These are phyloP conservation scores for Parasitella parasitica DNA, from an alignment of 371 early-diverging fungal genomes.

Conservation along the genomic window DNA sequence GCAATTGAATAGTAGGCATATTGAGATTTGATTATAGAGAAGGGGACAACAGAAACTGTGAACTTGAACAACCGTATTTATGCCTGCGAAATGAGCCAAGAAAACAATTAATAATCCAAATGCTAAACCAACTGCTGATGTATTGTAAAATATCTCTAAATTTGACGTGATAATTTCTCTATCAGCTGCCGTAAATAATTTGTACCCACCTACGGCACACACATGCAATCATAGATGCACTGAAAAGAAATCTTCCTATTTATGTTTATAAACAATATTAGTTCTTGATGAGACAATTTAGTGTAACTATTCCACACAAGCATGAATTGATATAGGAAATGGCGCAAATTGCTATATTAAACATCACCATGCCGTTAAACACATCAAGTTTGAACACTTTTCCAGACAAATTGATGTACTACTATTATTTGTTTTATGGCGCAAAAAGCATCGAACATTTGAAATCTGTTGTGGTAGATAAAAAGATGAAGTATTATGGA, in stretches of 20 bases:
- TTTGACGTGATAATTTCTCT: neutral
- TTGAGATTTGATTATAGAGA: neutral
- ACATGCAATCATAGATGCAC: no score
- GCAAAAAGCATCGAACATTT: neutral
- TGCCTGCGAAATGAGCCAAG: neutral
- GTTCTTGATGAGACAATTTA: neutral
- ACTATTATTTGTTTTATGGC: neutral
- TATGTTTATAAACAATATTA: neutral
- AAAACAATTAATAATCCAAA: slow-evolving; percentile 6
- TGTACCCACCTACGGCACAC: no score
- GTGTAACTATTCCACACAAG: neutral
- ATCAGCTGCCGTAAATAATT: neutral
- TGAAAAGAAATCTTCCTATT: neutral
- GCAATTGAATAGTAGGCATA: slow-evolving; percentile 32
- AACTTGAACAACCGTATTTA: neutral
- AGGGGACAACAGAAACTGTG: neutral
- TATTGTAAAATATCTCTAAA: neutral
- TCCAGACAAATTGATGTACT: neutral
- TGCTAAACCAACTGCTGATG: neutral
- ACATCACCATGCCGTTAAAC: neutral
- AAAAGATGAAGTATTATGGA: neutral
- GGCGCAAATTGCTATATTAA: neutral
- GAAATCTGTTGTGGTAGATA: neutral
- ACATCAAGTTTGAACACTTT: neutral
- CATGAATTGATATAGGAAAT: neutral